Base-by-base conservation (phyloP, 108 stramenopile genomes). In the Licmophora abbreviata region DNA sequence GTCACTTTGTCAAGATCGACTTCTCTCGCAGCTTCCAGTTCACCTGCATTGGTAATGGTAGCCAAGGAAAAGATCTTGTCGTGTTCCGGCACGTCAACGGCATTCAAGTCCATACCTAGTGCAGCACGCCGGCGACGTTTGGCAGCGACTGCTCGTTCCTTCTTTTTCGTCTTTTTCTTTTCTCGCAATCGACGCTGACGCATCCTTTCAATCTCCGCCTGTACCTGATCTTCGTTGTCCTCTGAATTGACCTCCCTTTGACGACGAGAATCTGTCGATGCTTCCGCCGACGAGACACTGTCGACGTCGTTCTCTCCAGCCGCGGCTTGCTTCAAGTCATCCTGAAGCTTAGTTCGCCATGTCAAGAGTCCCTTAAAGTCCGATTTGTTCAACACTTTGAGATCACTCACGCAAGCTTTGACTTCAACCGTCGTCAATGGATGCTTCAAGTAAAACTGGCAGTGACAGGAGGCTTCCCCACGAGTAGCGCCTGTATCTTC, bases 361-460 rank as follows among this genome's bases (percentile, higher is more conserved):
- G 66, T 76, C 43, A 99, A 65, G 35, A 99, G 61, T 18, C 71
- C 68, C 54, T 90, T 91, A 58, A 99, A 97, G 56, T 99, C 99
- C n/a, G 71, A 66, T 64, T 95, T 94, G 58, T 96, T 95, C 20
- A 99, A 59, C 6, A 99, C 88, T 50, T 95, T 89, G 43, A 96
- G 56, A 63, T 97, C 97, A 21, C 66, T 65, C 18, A 88, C 69
- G 67, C 85, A 85, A 22, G 78, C 76, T 46, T 83, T 82, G 20
- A 98, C 77, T 59, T 98, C 99, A 15, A 59, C 38, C 0, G 91
- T 89, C 11, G 95, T 98, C 24, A 66, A 48, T 11, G 72, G 72
- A 73, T 95, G 87, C 34, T 88, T 61, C 59, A 91, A 69, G 56
- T 81, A 86, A 28, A 51, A 51, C 1, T 54, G 51, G 62, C 80